phyloP scores from a whole-genome alignment of 75 land plant species.

The Pinus taeda region DNA sequence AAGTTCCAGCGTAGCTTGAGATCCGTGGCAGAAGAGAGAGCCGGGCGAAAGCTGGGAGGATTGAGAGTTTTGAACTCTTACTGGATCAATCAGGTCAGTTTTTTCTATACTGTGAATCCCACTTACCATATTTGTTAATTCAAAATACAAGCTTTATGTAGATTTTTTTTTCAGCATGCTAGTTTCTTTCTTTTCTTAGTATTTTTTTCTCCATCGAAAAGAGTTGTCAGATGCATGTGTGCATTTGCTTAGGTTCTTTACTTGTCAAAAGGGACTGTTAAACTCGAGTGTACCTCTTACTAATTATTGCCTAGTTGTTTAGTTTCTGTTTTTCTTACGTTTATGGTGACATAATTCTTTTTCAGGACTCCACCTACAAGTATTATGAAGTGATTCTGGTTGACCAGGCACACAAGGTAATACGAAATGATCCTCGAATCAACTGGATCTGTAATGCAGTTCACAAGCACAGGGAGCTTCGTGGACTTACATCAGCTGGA shows the following conservation, averaged over 20 bases:
- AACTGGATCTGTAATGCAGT: constrained; percentile 59
- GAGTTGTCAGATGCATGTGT: too few relatives aligned
- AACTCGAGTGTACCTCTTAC: too few relatives aligned
- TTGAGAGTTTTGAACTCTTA: constrained; percentile 65
- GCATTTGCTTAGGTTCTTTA: too few relatives aligned
- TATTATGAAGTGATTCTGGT: constrained; percentile 44
- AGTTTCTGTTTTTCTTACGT: not conserved
- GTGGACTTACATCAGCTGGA: constrained; percentile 56
- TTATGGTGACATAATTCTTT: not conserved
- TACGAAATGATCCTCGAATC: constrained; percentile 59
- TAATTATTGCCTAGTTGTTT: too few relatives aligned
- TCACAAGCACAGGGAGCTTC: constrained; percentile 50
- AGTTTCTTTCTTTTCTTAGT: too few relatives aligned
- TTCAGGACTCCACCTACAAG: constrained; percentile 48
- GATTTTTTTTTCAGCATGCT: too few relatives aligned
- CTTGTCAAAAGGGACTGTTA: too few relatives aligned
- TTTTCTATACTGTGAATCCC: too few relatives aligned
- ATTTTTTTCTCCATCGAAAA: too few relatives aligned
- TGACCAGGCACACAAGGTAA: constrained; percentile 38
- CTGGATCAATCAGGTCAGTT: not conserved
- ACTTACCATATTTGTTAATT: too few relatives aligned
- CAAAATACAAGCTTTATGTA: too few relatives aligned
- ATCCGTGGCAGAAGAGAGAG: not conserved
- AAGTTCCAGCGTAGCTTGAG: constrained; percentile 74
- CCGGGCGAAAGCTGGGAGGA: not conserved